Evolutionary conservation across 768 basidiomycete genomes (phyloP), one percentile per base, ranked within the genome.

Genomic region (Pilatotrama ljubarskyi): DNA sequence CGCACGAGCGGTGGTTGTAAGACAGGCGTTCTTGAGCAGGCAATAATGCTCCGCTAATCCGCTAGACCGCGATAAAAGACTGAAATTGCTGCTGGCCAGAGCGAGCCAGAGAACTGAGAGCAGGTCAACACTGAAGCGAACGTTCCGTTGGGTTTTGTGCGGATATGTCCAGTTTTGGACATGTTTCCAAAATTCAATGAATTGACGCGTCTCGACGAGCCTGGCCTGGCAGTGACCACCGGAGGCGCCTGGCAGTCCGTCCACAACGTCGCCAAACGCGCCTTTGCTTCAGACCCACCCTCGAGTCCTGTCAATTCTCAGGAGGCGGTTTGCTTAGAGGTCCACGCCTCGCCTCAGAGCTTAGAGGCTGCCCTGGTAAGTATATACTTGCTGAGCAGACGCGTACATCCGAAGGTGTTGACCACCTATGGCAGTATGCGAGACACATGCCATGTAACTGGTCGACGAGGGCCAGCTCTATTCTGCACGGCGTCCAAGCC

Each of bases 381-480:
- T 59, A 41, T 10, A 17, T 38, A 42, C 25, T 20, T 25, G 4
- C 10, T 14, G 2, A 22, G 11, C 37, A 17, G 49, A n/a, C n/a
- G n/a, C 29, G 53, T 0, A 26, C 35, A 37, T 18, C 15, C 29
- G 26, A 38, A 41, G 24, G 49, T 38, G 25, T 20, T 29, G n/a
- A 64, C 37, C 46, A 43, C 13, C 51, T 20, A 26, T 24, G 38
- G 17, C 82, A 85, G 79, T 68, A 87, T 87, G 85, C 82, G 69
- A 81, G 69, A 73, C 82, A 78, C 82, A 89, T 90, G 88, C 85
- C 78, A 88, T 87, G 86, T 80, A 81, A 75, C 73, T 82, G 79
- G 81, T 79, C 77, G 64, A 77, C 73, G 67, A 72, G 78, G 70
- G 78, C 83, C 79, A 83, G 76, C 71, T 73, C 75, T 70, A 64